Base-by-base conservation (phyloP, 768 basidiomycete genomes). In the Boletus coccyginus region DNA sequence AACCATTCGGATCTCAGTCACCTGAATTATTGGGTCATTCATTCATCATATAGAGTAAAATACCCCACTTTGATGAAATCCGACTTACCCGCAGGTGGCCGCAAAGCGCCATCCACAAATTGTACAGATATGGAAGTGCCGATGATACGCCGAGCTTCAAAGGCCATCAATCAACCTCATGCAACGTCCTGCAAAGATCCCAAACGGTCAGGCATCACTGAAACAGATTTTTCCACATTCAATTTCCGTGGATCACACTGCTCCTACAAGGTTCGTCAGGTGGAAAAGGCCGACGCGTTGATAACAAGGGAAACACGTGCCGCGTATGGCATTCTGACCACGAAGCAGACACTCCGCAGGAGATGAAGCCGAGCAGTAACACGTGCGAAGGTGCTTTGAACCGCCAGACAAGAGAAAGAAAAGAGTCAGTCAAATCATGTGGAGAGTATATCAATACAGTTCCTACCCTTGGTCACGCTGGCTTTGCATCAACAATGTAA, bases 1-100 rank as follows among this genome's bases (percentile, higher is more conserved):
- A 55, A 21, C 19, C 17, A 29, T 49, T 44, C 58, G 53, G 61
- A 63, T 60, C 61, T 63, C 55, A 53, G 40, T 43, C 45, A 51
- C 27, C 42, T 53, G 38, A 48, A 36, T 19, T 5, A 12, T 46
- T 42, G 14, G n/a, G 55, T 39, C 12, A 52, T 45, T 48, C 46
- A 46, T 63, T 51, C 24, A 9, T 57, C 39, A 43, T 50, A 58
- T 50, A 39, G 39, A 53, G 50, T 13, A 48, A 38, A 46, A n/a
- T 3, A 36, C 27, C 38, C 13, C 39, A 45, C 45, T 46, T 41
- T 47, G n/a, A 44, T 51, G 50, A 51, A 56, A 40, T 36, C 33
- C 13, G 27, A 19, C 50, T 53, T 41, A 10, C 44, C 3, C 33
- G 21, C 46, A 17, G 36, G 43, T 24, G 24, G 24, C 19, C 16